Evolutionary conservation across 2,329 filamentous ascomycete species (phyloP), one percentile per base, ranked within the genome.

Genomic region (Chrysoporthe austroafricana): DNA sequence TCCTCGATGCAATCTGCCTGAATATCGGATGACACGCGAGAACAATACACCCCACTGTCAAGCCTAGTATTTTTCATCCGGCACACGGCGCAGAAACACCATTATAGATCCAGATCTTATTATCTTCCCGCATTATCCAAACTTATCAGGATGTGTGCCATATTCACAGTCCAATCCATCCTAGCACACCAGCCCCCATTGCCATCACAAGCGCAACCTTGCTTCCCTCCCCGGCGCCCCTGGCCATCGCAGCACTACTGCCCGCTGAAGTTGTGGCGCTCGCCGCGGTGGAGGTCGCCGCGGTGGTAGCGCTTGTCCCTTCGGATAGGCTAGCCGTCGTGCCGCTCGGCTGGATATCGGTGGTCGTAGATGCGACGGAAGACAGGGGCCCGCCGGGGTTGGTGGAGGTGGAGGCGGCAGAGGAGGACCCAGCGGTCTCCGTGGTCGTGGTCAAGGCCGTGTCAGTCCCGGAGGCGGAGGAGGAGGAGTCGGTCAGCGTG

Each of bases 161-260:
- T 26, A 11, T 8, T 62, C 39, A 62, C 62, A 64, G 46, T 39
- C 58, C 65, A 52, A 68, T 42, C 52, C 54, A 68, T 5, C 68
- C 68, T 13, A 65, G 11, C n/a, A 70, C 18, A 4, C 66, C 68
- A 62, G 61, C 62, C 4, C 68, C 68, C 16, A 70, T 7, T 11
- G 68, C 68, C 39, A 68, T 50, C 43, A 66, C 68, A 62, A 70
- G 56, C 21, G 68, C 68, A 39, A 70, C 34, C 48, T n/a, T 68
- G 8, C 57, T 64, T 0, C 64, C 56, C 9, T 32, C 52, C 7
- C 18, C 65, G 8, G 65, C 13, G 9, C 18, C 57, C 13, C 42
- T 42, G 32, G 46, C 59, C 52, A 26, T 18, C 34, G 60, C 54
- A 4, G 52, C 46, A 8, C 43, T 62, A 36, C 60, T 46, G 5